phyloP scores from a whole-genome alignment of 805 yeast species.

The Pichia ethanolica region DNA sequence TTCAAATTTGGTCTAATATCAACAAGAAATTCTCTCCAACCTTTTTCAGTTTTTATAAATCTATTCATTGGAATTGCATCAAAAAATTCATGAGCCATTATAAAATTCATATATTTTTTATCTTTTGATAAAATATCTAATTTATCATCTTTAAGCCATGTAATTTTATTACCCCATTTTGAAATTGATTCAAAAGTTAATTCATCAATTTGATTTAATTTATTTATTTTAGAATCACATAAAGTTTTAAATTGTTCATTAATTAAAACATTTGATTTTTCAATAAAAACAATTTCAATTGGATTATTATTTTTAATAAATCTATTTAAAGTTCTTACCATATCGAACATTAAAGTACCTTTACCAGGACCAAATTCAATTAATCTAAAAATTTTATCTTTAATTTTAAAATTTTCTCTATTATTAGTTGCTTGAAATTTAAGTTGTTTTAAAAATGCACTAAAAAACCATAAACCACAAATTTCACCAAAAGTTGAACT shows the following conservation, averaged over 20 bases:
- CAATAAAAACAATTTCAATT: conserved; percentile 51
- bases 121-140: conserved; percentile 34
- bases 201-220: conserved; percentile 25
- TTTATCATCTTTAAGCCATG: conserved; percentile 52
- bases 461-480: conserved; percentile 65
- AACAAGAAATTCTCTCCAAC: conserved; percentile 76
- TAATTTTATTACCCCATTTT: conserved; percentile 44
- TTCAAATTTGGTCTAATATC: conserved; percentile 34
- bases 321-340: conserved; percentile 40
- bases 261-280: conserved; percentile 62
- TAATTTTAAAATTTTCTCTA: conserved; percentile 17
- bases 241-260: conserved; percentile 45
- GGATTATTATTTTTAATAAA: conserved; percentile 28
- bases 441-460: conserved; percentile 51
- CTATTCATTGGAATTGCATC: conserved; percentile 79
- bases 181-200: conserved; percentile 33
- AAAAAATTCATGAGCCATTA: conserved; percentile 79
- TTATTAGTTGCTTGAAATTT: conserved; percentile 31
- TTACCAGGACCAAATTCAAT: conserved; percentile 83
- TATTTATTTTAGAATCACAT: conserved; percentile 28
- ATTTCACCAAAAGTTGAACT: conserved; percentile 84
- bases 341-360: conserved; percentile 71
- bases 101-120: conserved; percentile 40
- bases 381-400: conserved; percentile 35
- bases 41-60: conserved; percentile 52